phyloP scores from a whole-genome alignment of 1,284 basidiomycete genomes.

The Trametes pubescens region DNA sequence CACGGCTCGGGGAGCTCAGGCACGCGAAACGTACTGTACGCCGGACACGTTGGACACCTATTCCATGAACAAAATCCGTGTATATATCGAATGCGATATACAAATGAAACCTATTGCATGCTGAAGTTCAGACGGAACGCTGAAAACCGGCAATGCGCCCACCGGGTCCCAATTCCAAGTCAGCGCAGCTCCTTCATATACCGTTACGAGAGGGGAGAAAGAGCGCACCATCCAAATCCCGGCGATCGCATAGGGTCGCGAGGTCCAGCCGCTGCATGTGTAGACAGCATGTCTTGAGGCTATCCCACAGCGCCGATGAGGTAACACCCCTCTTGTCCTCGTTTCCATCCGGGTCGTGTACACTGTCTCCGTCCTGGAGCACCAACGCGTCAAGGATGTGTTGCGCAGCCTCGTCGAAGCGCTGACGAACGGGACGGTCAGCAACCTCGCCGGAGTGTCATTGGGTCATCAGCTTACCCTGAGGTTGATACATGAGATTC shows the following conservation, averaged over 20 bases:
- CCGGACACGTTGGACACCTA: not conserved
- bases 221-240: slow-evolving; percentile 74
- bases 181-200: slow-evolving; percentile 1
- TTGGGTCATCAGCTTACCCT: slow-evolving; percentile 57
- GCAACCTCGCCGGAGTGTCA: not conserved
- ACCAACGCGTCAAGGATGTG: slow-evolving; percentile 88
- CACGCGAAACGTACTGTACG: too few species aligned
- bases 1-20: not conserved
- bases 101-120: slow-evolving; percentile 26
- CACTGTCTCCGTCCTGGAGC: slow-evolving; percentile 84
- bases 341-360: slow-evolving; percentile 54
- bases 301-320: slow-evolving; percentile 84
- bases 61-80: not conserved
- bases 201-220: not conserved
- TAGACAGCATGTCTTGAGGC: slow-evolving; percentile 80
- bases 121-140: slow-evolving; percentile 40
- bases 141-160: slow-evolving; percentile 7
- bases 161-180: not conserved
- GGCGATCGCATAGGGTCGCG: slow-evolving; percentile 72
- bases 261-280: slow-evolving; percentile 80
- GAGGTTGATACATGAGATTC: slow-evolving; percentile 90
- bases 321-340: slow-evolving; percentile 75
- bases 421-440: slow-evolving; percentile 49
- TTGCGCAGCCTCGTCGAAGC: slow-evolving; percentile 84
- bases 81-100: not conserved